These are phyloP conservation scores for Hypoxylon sp. DNA, from an alignment of 2,329 filamentous ascomycete species.

Conservation along the genomic window DNA sequence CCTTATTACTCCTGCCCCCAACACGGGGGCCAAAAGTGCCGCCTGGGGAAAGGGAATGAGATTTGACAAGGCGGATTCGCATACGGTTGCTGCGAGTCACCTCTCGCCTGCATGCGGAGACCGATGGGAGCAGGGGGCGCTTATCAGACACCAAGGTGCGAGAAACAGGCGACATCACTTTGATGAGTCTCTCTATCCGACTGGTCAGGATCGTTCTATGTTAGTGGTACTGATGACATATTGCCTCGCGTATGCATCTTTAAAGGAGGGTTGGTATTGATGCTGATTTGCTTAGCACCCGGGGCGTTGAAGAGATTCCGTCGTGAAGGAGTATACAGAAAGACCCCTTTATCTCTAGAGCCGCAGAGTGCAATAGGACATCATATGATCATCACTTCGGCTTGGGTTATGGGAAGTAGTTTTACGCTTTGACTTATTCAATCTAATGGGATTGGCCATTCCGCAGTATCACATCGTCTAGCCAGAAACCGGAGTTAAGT, in stretches of 20 bases:
- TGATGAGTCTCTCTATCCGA: slow-evolving; percentile 10
- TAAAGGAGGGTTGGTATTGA: not conserved
- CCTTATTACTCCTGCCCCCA: slow-evolving; percentile 32
- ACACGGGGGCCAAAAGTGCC: slow-evolving; percentile 24
- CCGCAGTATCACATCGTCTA: slow-evolving; percentile 15
- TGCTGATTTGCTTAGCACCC: not conserved
- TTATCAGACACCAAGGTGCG: slow-evolving; percentile 27
- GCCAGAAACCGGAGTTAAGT: slow-evolving; percentile 6
- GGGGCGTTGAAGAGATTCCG: not conserved
- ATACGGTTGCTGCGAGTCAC: slow-evolving; percentile 29
- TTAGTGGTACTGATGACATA: not conserved
- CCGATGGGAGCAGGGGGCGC: slow-evolving; percentile 24
- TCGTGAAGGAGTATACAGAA: not conserved
- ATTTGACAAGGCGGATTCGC: slow-evolving; percentile 17
- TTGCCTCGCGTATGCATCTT: not conserved
- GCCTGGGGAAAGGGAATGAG: slow-evolving; percentile 31
- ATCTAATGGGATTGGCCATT: slow-evolving; percentile 9
- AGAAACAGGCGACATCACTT: slow-evolving; percentile 7
- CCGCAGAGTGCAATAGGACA: slow-evolving; percentile 16
- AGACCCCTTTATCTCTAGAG: not conserved
- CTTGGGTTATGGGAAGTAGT: slow-evolving; percentile 13
- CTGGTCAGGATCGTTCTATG: slow-evolving; percentile 1
- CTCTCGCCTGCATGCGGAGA: slow-evolving; percentile 24
- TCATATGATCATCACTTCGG: slow-evolving; percentile 2
- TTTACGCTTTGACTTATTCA: slow-evolving; percentile 13